These are phyloP conservation scores for Xylariomycetidae sp. DNA, from an alignment of 2,329 filamentous ascomycete genomes.

Conservation along the genomic window DNA sequence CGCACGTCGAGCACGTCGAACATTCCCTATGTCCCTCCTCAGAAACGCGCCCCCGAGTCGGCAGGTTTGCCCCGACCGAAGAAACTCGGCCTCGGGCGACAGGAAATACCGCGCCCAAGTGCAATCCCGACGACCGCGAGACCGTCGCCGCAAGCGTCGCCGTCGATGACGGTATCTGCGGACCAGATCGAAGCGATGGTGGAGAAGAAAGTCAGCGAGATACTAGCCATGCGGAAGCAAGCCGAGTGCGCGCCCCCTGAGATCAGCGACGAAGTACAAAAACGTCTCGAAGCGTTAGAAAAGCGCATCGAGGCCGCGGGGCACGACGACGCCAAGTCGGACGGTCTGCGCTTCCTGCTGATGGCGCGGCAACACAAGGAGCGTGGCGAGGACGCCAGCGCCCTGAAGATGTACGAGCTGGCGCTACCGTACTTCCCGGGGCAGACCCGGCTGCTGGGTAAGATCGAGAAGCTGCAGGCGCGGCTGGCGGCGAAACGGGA, in stretches of 20 bases:
- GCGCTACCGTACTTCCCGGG: conserved; percentile 81
- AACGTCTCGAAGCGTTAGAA: conserved; percentile 76
- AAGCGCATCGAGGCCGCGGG: conserved; percentile 68
- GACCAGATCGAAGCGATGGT: conserved; percentile 86
- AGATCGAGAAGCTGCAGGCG: conserved; percentile 58
- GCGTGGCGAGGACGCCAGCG: conserved; percentile 69
- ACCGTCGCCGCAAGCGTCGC: conserved; percentile 9
- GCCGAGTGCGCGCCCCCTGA: conserved; percentile 40
- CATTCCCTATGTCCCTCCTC: too few relatives aligned
- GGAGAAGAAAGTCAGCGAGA: conserved; percentile 85
- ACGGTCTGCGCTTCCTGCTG: conserved; percentile 79
- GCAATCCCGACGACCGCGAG: conserved; percentile 12
- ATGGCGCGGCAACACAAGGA: conserved; percentile 89
- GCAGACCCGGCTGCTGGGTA: conserved; percentile 68
- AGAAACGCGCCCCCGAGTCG: conserved; percentile 41
- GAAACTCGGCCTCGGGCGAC: conserved; percentile 23
- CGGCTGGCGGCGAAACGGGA: conserved; percentile 37
- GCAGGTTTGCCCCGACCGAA: conserved; percentile 10
- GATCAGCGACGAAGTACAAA: conserved; percentile 72
- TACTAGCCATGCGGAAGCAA: conserved; percentile 70
- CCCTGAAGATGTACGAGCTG: conserved; percentile 79
- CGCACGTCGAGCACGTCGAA: conserved; percentile 18
- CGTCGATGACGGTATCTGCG: conserved; percentile 45
- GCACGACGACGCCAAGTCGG: conserved; percentile 66
- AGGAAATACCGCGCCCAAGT: conserved; percentile 14